Base-by-base conservation (phyloP, 2,329 filamentous ascomycete species). In the Claviceps paspali region DNA sequence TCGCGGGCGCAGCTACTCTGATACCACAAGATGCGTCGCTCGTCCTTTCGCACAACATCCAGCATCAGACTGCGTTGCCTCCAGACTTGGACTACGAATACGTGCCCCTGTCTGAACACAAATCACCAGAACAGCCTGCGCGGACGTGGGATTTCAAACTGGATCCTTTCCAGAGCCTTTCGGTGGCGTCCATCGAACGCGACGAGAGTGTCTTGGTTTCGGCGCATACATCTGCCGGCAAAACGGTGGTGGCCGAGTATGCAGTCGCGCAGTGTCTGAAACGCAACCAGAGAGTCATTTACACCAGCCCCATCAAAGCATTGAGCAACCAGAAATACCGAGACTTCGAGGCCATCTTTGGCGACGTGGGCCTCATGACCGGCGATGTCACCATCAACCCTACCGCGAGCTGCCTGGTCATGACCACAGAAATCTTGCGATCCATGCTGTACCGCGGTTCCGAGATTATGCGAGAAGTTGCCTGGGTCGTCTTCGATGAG, bases 341-440 rank as follows among this genome's bases (percentile, higher is more conserved):
- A 65, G 91, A 98, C 55, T 98, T 98, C 58, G 79, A 82, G 48
- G 84, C 82, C 29, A 84, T 94, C 41, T 98, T 98, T 62, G 88
- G 87, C 41, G 91, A 98, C 54, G 88, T 95, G 36, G 91, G 91
- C 41, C 68, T 98, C 43, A 96, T 98, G 88, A 98, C 91, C 5
- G 91, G 91, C 52, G 91, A 98, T 71, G 88, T 96, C 45, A 98
- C 91, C 18, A 98, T 98, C 61, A 98, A 98, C 57, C 92, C 92
- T 4, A 96, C 91, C 3, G 91, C 91, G 11, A 96, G 87, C 42
- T 98, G 91, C 57, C 67, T 98, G 41, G 91, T 98, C 52, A 98
- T 98, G 91, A 98, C 91, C 1, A 98, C 91, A 1, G 91, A 98
- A 65, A 98, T 98, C 85, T 61, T 98, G 54, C 81, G 91, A 34